These are phyloP conservation scores for Gossypium arboreum DNA, from an alignment of 345 rosid genomes.

Conservation along the genomic window DNA sequence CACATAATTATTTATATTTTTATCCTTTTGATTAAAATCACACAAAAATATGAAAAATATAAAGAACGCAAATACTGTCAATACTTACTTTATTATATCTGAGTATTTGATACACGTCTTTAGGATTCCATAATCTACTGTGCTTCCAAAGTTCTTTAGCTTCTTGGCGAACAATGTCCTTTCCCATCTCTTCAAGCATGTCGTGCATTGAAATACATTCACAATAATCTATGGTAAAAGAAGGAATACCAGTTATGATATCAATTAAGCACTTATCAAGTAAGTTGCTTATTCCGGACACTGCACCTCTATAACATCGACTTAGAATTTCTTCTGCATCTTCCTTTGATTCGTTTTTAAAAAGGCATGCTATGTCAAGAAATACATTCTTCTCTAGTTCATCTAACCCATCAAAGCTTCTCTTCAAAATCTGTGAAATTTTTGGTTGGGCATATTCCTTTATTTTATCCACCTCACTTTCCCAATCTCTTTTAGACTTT, in stretches of 20 bases:
- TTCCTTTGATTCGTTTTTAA: background rate
- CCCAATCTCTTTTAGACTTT: background rate
- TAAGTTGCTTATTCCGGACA: background rate
- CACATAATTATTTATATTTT: no score
- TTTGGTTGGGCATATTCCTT: background rate
- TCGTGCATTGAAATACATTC: background rate
- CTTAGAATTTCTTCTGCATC: background rate
- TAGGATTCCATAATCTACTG: background rate
- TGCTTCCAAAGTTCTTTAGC: background rate
- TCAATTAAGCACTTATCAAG: no score
- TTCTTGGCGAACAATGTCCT: background rate
- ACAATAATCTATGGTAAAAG: background rate
- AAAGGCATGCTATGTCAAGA: background rate
- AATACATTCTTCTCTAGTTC: background rate
- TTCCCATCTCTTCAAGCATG: background rate
- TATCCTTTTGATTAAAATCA: no score
- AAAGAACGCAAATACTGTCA: background rate
- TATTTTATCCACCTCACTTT: background rate
- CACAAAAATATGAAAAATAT: background rate
- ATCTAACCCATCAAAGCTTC: background rate
- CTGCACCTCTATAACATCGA: background rate
- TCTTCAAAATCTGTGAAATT: background rate
- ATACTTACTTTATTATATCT: slow-evolving; percentile 18
- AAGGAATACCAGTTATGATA: no score
- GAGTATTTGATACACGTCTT: slow-evolving; percentile 14